Percentiles rank a stretch among this genome's conserved stretches.
phyloP scores from a whole-genome alignment of 2,329 filamentous ascomycete species.

The Colletotrichum melonis region DNA sequence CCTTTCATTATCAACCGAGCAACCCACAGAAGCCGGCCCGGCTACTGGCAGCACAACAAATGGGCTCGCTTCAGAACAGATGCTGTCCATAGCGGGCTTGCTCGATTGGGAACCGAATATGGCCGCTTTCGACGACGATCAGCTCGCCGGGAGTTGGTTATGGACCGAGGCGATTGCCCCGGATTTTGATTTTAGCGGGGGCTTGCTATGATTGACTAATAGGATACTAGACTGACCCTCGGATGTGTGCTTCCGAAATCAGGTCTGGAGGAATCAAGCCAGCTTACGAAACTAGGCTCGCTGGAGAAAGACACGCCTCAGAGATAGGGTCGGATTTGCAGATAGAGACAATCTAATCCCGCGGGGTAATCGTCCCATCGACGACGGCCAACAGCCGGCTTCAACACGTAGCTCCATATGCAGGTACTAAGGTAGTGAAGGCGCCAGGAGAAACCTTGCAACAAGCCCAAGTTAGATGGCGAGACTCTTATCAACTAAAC shows the following conservation, averaged over 20 bases:
- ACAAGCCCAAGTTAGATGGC: too few relatives aligned
- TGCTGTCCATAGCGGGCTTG: slow-evolving; percentile 5
- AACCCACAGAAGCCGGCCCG: neutral
- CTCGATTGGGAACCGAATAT: slow-evolving; percentile 1
- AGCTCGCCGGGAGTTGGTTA: slow-evolving; percentile 5
- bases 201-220: neutral
- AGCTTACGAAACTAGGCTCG: neutral
- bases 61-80: slow-evolving; percentile 14
- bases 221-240: neutral
- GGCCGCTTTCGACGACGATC: neutral
- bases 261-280: neutral
- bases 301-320: too few relatives aligned
- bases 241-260: neutral
- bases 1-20: neutral
- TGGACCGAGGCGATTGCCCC: neutral
- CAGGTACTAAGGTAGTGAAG: neutral
- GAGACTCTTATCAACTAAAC: neutral
- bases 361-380: neutral
- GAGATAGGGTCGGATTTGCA: too few relatives aligned
- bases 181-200: slow-evolving; percentile 7
- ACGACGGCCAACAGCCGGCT: too few relatives aligned
- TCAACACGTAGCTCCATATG: too few relatives aligned
- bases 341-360: neutral
- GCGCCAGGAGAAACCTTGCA: slow-evolving; percentile 6
- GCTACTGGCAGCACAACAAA: neutral